Percentiles rank a stretch among this genome's conserved stretches.
phyloP scores from a whole-genome alignment of 345 rosid species.

The Eutrema japonicum region DNA sequence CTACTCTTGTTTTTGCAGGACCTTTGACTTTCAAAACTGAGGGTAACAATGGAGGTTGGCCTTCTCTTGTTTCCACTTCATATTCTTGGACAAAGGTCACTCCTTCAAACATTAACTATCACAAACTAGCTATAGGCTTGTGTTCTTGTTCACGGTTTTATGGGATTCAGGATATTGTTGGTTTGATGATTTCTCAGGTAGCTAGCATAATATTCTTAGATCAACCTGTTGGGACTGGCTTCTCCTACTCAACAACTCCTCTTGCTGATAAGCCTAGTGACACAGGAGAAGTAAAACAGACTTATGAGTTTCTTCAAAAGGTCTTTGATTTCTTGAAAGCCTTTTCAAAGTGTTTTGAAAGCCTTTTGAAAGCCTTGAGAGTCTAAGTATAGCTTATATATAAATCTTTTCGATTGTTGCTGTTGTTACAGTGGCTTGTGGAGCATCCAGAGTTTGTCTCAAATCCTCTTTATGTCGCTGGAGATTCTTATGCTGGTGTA shows the following conservation, averaged over 20 bases:
- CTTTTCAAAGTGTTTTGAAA: too few species aligned
- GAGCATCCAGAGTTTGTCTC: constrained; percentile 21
- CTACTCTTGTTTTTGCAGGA: constrained; percentile 44
- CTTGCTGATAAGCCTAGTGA: constrained; percentile 50
- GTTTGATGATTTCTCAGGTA: constrained; percentile 4
- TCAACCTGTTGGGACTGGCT: constrained; percentile 70
- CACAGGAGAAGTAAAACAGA: constrained; percentile 39
- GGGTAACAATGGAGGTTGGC: constrained; percentile 66
- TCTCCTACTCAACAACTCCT: constrained; percentile 55
- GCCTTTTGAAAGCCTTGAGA: too few species aligned
- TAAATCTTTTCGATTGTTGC: not conserved
- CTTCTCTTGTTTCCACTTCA: constrained; percentile 58
- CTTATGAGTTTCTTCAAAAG: constrained; percentile 29
- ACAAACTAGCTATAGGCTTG: not conserved
- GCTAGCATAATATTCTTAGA: constrained; percentile 34
- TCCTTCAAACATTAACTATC: not conserved
- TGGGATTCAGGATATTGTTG: not conserved
- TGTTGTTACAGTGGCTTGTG: constrained; percentile 1
- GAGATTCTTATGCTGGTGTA: constrained; percentile 6
- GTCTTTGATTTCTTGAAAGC: not conserved
- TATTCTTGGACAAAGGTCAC: constrained; percentile 74
- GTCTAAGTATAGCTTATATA: not conserved
- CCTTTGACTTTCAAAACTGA: constrained; percentile 55
- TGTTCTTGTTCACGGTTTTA: not conserved
- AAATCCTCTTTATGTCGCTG: constrained; percentile 1